A percentile compares a stretch with the other conserved stretches of the same genome.
These are phyloP conservation scores for Rhizodiscina lignyota DNA, from an alignment of 495 filamentous ascomycete genomes.

Conservation along the genomic window DNA sequence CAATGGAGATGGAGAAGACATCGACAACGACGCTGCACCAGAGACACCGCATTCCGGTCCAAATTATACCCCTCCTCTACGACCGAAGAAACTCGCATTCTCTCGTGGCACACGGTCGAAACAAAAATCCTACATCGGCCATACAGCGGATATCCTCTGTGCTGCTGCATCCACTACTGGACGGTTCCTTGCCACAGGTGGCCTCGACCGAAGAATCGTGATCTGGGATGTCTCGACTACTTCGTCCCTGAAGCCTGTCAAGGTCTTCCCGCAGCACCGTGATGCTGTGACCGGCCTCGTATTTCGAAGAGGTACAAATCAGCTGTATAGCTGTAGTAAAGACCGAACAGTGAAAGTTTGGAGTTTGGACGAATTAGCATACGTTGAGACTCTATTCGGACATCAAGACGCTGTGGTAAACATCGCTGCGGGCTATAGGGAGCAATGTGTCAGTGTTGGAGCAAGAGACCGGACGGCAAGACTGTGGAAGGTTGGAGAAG, in stretches of 20 bases:
- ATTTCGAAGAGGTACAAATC: constrained; percentile 49
- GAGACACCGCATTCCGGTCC: constrained; percentile 28
- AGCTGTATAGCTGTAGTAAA: constrained; percentile 72
- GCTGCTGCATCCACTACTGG: constrained; percentile 80
- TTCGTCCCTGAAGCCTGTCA: constrained; percentile 52
- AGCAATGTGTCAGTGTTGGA: constrained; percentile 82
- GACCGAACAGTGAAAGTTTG: constrained; percentile 84
- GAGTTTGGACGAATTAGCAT: constrained; percentile 54
- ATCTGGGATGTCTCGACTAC: constrained; percentile 89
- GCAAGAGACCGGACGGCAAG: constrained; percentile 83
- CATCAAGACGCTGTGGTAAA: constrained; percentile 83
- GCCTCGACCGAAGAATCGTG: constrained; percentile 61
- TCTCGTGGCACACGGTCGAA: constrained; percentile 28
- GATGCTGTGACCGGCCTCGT: constrained; percentile 62
- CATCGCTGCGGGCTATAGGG: constrained; percentile 58
- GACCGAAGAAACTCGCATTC: constrained; percentile 30
- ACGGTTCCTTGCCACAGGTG: constrained; percentile 80
- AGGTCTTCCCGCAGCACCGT: constrained; percentile 82
- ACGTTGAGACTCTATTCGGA: constrained; percentile 89
- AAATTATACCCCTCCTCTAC: constrained; percentile 47
- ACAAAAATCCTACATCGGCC: constrained; percentile 51
- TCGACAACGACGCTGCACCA: too few species aligned
- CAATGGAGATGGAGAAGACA: too few species aligned
- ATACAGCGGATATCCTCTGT: constrained; percentile 57
- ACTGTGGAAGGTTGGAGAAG: constrained; percentile 92